Base-by-base conservation (phyloP, 345 rosid genomes). In the Pistacia vera region DNA sequence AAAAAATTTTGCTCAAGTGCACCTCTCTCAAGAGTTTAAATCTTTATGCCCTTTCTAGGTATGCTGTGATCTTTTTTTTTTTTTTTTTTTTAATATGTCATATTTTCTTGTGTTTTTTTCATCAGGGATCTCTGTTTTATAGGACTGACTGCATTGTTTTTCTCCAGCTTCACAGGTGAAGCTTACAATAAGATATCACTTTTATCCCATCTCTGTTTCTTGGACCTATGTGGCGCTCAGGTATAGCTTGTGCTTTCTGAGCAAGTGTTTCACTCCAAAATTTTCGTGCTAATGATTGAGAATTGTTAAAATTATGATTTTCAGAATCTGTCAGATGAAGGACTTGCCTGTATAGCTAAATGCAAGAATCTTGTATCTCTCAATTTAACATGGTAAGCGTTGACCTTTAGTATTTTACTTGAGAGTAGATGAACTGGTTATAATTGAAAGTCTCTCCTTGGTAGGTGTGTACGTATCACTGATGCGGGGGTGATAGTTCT, bases 211-310 rank as follows among this genome's bases (percentile, higher is more conserved):
- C 78, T 90, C 77, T 86, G 80, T 77, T 89, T 88, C 89, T 82
- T 95, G 76, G 99, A 95, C 83, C 85, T 95, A 68, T 95, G 99
- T 68, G 99, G 99, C 44, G 95, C 96, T 33, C 99, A 93, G 97
- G 98, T 95, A 64, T 1, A n/a, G 16, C 67, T 77, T 72, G 72
- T 56, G 49, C 66, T 62, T 66, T 61, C 74, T 72, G 30, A 77
- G 30, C 30, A 28, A 1, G 30, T 25, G 59, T 20, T 57, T 51
- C 17, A 52, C 25, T 13, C 8, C 14, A 41, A 75, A 48, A 3
- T 38, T 41, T 78, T 69, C 33, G 25, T 69, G 18, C 67, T 61
- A n/a, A 60, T 68, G 35, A 14, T 33, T 46, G 51, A 72, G 79
- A 49, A 67, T 73, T 33, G 60, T 63, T 48, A 75, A 25, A 49